Conservation (phyloP, 1,139 yeast species). For the Yamadazyma kanchanaburiensis region DNA sequence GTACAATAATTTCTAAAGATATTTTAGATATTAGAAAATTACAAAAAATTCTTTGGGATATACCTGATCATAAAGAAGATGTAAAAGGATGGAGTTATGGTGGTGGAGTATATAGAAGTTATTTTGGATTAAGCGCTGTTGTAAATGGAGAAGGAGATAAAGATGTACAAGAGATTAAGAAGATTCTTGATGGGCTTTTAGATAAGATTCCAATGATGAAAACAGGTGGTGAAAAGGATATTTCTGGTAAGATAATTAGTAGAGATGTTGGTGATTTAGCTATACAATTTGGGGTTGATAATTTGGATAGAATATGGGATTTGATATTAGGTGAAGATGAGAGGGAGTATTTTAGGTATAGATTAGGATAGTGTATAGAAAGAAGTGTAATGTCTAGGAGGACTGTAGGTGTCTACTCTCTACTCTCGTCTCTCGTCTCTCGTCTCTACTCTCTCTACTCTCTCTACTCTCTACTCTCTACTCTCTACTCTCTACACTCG, state of each 20-base stretch:
- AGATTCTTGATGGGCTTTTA: slow-evolving; percentile 27
- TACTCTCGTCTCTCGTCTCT: no score
- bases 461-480: no score
- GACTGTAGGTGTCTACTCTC: no score
- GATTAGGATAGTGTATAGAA: no score
- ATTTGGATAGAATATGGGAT: slow-evolving; percentile 22
- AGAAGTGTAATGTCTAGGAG: no score
- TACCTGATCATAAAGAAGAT: slow-evolving; percentile 42
- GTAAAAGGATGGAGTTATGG: slow-evolving; percentile 60
- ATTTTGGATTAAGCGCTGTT: slow-evolving; percentile 25
- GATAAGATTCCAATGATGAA: slow-evolving; percentile 42
- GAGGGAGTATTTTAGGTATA: slow-evolving; percentile 30
- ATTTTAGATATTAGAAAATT: slow-evolving; percentile 32
- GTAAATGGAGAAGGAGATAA: slow-evolving; percentile 6
- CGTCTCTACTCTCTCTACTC: no score
- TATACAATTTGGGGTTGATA: slow-evolving; percentile 17
- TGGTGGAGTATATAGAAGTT: slow-evolving; percentile 54
- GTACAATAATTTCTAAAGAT: slow-evolving; percentile 48
- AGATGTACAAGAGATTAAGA: slow-evolving; percentile 9
- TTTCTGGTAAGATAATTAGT: slow-evolving; percentile 41
- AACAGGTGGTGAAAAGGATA: slow-evolving; percentile 12
- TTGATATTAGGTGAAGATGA: slow-evolving; percentile 51
- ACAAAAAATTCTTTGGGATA: slow-evolving; percentile 35
- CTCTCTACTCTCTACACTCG: no score
- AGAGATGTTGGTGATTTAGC: slow-evolving; percentile 44